Conservation (phyloP, 2,329 filamentous ascomycete species). For the Colletotrichum endophyticum region DNA sequence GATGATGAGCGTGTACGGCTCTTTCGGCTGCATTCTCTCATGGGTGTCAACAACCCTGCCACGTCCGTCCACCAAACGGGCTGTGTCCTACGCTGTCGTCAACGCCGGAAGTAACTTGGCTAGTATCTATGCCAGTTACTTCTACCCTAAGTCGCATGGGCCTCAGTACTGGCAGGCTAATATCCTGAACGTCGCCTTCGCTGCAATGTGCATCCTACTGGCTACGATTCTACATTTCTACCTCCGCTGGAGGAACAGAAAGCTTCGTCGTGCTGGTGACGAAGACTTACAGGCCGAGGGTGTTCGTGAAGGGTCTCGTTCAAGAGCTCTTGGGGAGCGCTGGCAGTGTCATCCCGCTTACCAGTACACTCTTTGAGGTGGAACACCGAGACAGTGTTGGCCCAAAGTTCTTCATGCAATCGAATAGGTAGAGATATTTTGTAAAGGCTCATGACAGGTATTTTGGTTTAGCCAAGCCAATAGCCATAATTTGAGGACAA, state of each 20-base stretch:
- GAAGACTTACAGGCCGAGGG: background rate
- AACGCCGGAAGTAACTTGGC: conserved; percentile 60
- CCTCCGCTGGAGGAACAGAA: background rate
- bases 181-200: background rate
- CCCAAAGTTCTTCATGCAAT: background rate
- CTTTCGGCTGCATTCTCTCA: conserved; percentile 43
- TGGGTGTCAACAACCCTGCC: conserved; percentile 82
- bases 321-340: background rate
- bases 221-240: background rate
- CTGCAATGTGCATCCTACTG: background rate
- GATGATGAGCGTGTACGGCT: background rate
- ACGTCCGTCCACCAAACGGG: conserved; percentile 72
- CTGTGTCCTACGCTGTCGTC: conserved; percentile 62
- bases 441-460: background rate
- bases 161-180: conserved; percentile 57
- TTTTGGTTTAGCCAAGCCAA: background rate
- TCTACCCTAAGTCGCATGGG: conserved; percentile 64
- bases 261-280: background rate
- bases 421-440: background rate
- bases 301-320: background rate
- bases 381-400: background rate
- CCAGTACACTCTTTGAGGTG: background rate
- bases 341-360: background rate
- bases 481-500: background rate
- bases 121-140: conserved; percentile 59